A percentile compares a stretch with the other conserved stretches of the same genome.
Conservation (phyloP, 495 filamentous ascomycete species). For the Astrothelium macrocarpum region DNA sequence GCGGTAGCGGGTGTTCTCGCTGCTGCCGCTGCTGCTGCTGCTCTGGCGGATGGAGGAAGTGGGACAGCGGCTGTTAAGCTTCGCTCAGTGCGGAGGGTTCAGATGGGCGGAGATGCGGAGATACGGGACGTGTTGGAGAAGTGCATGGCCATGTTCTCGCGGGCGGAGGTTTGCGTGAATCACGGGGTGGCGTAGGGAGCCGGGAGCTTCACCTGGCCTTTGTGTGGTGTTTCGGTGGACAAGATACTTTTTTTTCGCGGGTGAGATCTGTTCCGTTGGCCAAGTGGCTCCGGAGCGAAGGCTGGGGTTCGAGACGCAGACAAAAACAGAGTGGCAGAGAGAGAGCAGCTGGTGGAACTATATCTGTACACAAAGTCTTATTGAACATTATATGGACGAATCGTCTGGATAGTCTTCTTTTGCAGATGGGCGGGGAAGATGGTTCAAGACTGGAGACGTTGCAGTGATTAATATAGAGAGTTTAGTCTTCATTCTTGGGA, state of each 20-base stretch:
- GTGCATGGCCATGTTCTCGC: background rate
- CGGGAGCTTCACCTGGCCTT: background rate
- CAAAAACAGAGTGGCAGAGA: background rate
- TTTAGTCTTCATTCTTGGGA: slow-evolving; percentile 5
- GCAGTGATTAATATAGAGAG: slow-evolving; percentile 6
- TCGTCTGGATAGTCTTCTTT: background rate
- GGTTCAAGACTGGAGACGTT: slow-evolving; percentile 8
- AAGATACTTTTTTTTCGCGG: slow-evolving; percentile 5
- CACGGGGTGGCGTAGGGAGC: slow-evolving; percentile 10
- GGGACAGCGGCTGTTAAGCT: background rate
- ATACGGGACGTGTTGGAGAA: background rate
- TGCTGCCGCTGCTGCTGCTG: background rate
- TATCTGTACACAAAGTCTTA: background rate
- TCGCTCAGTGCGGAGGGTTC: background rate
- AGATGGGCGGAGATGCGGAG: background rate
- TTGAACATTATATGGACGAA: background rate
- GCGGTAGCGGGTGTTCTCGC: background rate
- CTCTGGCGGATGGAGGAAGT: background rate
- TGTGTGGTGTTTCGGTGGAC: background rate
- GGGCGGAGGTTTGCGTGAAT: background rate
- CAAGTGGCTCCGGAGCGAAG: background rate
- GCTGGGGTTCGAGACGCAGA: slow-evolving; percentile 1
- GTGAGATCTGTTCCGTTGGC: slow-evolving; percentile 6
- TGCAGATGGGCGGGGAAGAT: background rate
- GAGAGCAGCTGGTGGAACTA: slow-evolving; percentile 7